These are phyloP conservation scores for Cladophialophora yegresii DNA, from an alignment of 2,329 filamentous ascomycete genomes.

Conservation along the genomic window DNA sequence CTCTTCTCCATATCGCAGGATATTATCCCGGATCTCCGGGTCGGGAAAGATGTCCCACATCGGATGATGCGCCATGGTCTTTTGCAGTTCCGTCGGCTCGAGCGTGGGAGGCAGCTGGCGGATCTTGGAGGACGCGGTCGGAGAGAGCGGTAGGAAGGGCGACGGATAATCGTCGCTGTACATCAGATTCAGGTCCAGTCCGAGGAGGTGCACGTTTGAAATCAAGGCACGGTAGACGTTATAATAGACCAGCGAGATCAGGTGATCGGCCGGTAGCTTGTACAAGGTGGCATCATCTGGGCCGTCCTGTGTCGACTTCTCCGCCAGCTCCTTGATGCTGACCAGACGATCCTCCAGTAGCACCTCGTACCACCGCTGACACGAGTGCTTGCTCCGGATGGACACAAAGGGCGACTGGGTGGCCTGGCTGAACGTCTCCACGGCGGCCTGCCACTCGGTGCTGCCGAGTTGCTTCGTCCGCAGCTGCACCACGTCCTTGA, in stretches of 20 bases:
- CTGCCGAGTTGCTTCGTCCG: constrained; percentile 1
- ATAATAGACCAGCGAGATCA: constrained; percentile 41
- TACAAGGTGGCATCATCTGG: constrained; percentile 20
- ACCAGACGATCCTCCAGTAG: constrained; percentile 17
- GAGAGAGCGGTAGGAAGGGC: constrained; percentile 30
- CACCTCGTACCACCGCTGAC: constrained; percentile 24
- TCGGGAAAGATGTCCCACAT: constrained; percentile 45
- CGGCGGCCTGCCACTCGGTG: constrained; percentile 14
- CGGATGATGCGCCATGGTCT: constrained; percentile 46
- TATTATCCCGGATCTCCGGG: constrained; percentile 47
- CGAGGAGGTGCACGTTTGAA: constrained; percentile 40
- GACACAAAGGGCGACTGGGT: constrained; percentile 22
- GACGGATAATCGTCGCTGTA: constrained; percentile 34
- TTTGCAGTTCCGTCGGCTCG: constrained; percentile 46
- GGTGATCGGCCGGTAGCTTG: constrained; percentile 39
- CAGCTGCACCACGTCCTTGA: constrained; percentile 16
- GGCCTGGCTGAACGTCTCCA: background rate
- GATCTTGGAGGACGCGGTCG: constrained; percentile 25
- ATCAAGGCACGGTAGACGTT: constrained; percentile 43
- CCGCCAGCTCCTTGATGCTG: constrained; percentile 18
- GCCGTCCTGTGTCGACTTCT: constrained; percentile 13
- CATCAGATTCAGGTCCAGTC: constrained; percentile 34
- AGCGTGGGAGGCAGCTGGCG: constrained; percentile 38
- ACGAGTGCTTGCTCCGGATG: constrained; percentile 22
- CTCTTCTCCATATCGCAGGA: constrained; percentile 40